Conservation (phyloP, 139 green algal species). For the Picochlorum costavermella region DNA sequence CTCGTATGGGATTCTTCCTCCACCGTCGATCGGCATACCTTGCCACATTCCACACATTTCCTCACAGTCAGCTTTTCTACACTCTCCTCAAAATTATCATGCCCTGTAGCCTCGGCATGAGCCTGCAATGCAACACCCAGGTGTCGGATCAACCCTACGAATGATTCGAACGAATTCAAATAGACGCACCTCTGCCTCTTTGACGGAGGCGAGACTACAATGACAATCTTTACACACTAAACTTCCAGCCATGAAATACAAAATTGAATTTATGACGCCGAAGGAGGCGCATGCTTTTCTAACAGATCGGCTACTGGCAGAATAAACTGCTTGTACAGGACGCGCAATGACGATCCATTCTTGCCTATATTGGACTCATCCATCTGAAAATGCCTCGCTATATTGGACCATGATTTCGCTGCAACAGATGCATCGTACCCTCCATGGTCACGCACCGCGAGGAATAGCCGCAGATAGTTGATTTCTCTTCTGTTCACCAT, state of each 20-base stretch:
- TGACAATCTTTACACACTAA: slow-evolving; percentile 38
- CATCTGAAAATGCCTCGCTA: background rate
- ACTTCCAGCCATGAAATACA: slow-evolving; percentile 1
- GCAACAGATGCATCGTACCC: background rate
- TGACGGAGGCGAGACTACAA: slow-evolving; percentile 39
- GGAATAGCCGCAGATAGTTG: background rate
- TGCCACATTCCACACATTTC: slow-evolving; percentile 67
- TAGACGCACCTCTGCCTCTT: slow-evolving; percentile 39
- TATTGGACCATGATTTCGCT: background rate
- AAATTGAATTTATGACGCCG: background rate
- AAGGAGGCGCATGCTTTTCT: no score
- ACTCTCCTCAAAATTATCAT: slow-evolving; percentile 74
- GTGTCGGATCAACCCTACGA: slow-evolving; percentile 14
- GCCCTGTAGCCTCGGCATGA: slow-evolving; percentile 47
- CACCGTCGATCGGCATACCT: slow-evolving; percentile 62
- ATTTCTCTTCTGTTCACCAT: background rate
- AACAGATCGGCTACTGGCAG: background rate
- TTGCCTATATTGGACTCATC: background rate
- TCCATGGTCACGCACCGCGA: background rate
- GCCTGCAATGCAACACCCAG: background rate
- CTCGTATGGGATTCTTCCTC: slow-evolving; percentile 73
- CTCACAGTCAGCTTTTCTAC: slow-evolving; percentile 44
- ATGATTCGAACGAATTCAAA: background rate
- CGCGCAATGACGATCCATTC: background rate
- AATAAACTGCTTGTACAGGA: background rate